Conservation (phyloP, 257 asterid genomes). For the Sherardia arvensis region DNA sequence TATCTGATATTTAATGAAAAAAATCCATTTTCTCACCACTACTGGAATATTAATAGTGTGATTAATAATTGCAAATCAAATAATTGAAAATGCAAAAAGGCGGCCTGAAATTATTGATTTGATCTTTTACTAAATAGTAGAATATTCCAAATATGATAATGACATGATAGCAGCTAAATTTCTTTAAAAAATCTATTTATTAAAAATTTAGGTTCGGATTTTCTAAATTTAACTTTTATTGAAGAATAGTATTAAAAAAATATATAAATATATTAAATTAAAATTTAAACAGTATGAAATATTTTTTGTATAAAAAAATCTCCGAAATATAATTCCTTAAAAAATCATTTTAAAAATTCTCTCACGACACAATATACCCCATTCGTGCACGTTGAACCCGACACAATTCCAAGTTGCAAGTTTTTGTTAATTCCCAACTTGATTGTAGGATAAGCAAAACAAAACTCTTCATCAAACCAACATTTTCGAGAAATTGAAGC, state of each 20-base stretch:
- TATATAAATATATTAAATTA: too few species aligned
- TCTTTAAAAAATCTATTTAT: not conserved
- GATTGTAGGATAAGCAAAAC: not conserved
- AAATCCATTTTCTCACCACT: too few species aligned
- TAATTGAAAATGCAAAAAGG: not conserved
- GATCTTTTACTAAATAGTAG: not conserved
- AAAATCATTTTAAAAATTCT: too few species aligned
- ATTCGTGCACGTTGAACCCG: not conserved
- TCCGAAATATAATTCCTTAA: too few species aligned
- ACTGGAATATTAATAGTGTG: not conserved
- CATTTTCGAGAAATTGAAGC: not conserved
- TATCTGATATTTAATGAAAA: too few species aligned
- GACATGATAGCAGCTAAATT: slow-evolving; percentile 1
- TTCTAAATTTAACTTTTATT: too few species aligned
- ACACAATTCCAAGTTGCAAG: not conserved
- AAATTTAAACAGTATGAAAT: too few species aligned
- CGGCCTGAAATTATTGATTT: not conserved
- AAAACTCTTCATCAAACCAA: not conserved
- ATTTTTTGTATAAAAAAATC: too few species aligned
- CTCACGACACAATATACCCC: not conserved
- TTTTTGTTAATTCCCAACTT: not conserved
- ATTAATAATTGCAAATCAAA: not conserved
- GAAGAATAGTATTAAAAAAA: too few species aligned
- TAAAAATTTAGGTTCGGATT: too few species aligned
- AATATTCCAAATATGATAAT: not conserved